Evolutionary conservation across 2,329 filamentous ascomycete genomes (phyloP), one percentile per base, ranked within the genome.

Genomic region (Diaporthe sp.): DNA sequence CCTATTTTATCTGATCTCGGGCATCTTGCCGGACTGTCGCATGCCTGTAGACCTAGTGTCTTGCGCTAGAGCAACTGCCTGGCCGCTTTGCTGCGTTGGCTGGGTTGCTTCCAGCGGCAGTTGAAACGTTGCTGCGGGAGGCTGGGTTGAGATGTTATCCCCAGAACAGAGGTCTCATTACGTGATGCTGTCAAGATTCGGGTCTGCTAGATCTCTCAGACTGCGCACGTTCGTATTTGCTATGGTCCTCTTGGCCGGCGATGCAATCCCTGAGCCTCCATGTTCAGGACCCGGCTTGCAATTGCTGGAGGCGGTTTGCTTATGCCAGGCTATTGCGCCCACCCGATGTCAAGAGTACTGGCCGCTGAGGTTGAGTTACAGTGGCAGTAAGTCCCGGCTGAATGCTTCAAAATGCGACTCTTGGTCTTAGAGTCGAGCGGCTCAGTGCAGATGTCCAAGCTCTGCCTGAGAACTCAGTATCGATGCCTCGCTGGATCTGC

Each of bases 31-130:
- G 28, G 62, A 37, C 28, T n/a, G 22, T 37, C 34, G 42, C 42
- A 68, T 68, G 22, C 15, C 15, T 68, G 31, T 25, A 53, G 46
- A 53, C 62, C 46, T 42, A 73, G 51, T 15, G 51, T 44, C 5
- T 9, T 25, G 72, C 51, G 51, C 72, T 58, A 49, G 46, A 17
- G 42, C 25, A 22, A 44, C 25, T 13, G 42, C 42, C 34, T 71
- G 60, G 31, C 51, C 55, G 42, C 67, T 44, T 39, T 17, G 44
- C 31, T 39, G 46, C 19, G 28, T 53, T 53, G 44, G 72, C 22
- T 68, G 46, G 31, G 65, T 68, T 31, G 65, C 46, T 34, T 42
- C 65, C 25, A 42, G 73, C 73, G 73, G 67, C 73, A 72, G 37
- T 44, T 55, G 73, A 72, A 75, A 75, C 71, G 34, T 22, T 17